These are phyloP conservation scores for Oryza nivara DNA, from an alignment of 176 grass and related monocot genomes.

Conservation along the genomic window DNA sequence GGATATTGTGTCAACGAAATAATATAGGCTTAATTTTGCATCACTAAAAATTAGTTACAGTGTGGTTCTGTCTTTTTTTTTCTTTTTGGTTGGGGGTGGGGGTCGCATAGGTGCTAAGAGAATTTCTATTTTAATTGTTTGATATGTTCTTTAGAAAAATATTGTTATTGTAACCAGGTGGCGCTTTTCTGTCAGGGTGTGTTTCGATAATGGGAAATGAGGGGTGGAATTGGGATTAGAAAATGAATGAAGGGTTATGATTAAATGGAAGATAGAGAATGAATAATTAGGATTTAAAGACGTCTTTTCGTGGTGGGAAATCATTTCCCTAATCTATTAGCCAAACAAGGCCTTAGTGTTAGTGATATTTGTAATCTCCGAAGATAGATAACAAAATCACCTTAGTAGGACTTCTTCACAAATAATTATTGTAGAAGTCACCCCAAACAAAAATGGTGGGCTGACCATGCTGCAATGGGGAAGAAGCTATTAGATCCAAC, in stretches of 20 bases:
- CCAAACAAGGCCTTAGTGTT: too few species aligned
- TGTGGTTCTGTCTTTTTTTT: neutral
- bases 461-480: neutral
- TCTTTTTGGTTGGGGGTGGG: too few species aligned
- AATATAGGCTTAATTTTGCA: neutral
- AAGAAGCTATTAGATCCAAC: neutral
- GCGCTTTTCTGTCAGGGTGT: too few species aligned
- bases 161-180: neutral
- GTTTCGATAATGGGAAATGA: too few species aligned
- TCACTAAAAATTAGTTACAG: neutral
- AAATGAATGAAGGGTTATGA: too few species aligned
- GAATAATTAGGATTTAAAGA: too few species aligned
- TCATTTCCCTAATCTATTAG: too few species aligned
- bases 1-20: neutral
- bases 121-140: neutral
- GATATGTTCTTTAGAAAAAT: neutral
- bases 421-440: neutral
- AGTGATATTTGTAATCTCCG: neutral
- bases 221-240: too few species aligned
- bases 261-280: too few species aligned
- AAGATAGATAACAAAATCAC: neutral
- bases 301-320: too few species aligned
- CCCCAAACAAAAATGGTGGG: neutral
- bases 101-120: neutral
- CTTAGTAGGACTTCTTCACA: neutral